Conservation (phyloP, 2,329 filamentous ascomycete genomes). For the Calycina marina region DNA sequence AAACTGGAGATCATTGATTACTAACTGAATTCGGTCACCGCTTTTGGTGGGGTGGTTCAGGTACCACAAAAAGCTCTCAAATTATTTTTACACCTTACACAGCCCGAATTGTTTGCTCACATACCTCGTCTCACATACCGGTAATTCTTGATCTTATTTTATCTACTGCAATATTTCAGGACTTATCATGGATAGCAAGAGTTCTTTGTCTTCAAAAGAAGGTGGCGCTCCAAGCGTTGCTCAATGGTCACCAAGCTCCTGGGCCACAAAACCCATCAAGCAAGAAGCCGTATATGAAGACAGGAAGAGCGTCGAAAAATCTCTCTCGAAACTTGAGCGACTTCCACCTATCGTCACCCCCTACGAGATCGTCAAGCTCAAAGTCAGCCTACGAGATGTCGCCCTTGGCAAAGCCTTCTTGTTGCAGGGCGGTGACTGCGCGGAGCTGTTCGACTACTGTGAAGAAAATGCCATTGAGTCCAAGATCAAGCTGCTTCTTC, state of each 20-base stretch:
- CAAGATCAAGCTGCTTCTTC: constrained; percentile 90
- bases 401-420: constrained; percentile 85
- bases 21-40: neutral
- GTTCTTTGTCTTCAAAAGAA: constrained; percentile 1
- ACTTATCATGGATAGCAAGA: no score
- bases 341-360: constrained; percentile 71
- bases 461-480: constrained; percentile 77
- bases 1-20: neutral
- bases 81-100: no score
- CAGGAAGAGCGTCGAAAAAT: constrained; percentile 38
- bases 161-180: no score
- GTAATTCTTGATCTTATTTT: no score
- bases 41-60: no score
- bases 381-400: constrained; percentile 67
- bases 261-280: constrained; percentile 66
- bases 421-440: constrained; percentile 91
- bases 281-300: constrained; percentile 61
- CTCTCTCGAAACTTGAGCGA: constrained; percentile 47
- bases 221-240: constrained; percentile 1
- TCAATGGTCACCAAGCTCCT: constrained; percentile 55
- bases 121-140: no score
- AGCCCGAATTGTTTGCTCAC: no score
- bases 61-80: no score
- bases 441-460: constrained; percentile 95
- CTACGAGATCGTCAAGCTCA: constrained; percentile 66